Base-by-base conservation (phyloP, 495 filamentous ascomycete genomes). In the Neurospora sp. region DNA sequence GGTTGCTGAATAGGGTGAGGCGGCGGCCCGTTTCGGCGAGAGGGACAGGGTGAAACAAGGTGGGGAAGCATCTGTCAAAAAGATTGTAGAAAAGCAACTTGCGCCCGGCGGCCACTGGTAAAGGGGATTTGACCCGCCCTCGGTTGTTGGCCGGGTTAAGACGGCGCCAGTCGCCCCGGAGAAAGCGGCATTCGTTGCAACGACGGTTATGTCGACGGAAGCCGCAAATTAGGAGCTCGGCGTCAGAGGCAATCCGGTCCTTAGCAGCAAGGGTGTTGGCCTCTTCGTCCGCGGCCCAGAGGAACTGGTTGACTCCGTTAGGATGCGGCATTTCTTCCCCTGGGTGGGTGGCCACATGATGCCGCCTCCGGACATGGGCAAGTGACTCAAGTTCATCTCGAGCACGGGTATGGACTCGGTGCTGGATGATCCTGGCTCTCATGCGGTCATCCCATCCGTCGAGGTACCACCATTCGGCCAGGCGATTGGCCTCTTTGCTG, bases 401-500 rank as follows among this genome's bases (percentile, higher is more conserved):
- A 22, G 41, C 69, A 12, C 70, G 46, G 9, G 10, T 12, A 7
- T 16, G 40, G 6, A 39, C 1, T 16, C 40, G 40, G 14, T 40
- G 37, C 7, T 35, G 10, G 27, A 18, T 69, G 10, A 68, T 6
- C 20, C 31, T 6, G 46, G 40, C 61, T 53, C 42, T 70, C 35
- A 46, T 27, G 44, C n/a, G 53, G 46, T 20, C 6, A 1, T 42
- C 70, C 44, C 22, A 38, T n/a, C 42, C 48, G 11, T 73, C n/a
- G 14, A 69, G 44, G 3, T 71, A 61, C 22, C 75, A 72, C 77
- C 76, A 79, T 20, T 75, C 76, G 3, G 77, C 75, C 8, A 61
- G 31, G 10, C 69, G 75, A 8, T 35, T 48, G 7, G 73, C 73
- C 46, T 79, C 73, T 11, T 35, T 31, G 37, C 72, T 78, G 14